phyloP scores from a whole-genome alignment of 2,329 filamentous ascomycete genomes.

The Penicillium crustosum region DNA sequence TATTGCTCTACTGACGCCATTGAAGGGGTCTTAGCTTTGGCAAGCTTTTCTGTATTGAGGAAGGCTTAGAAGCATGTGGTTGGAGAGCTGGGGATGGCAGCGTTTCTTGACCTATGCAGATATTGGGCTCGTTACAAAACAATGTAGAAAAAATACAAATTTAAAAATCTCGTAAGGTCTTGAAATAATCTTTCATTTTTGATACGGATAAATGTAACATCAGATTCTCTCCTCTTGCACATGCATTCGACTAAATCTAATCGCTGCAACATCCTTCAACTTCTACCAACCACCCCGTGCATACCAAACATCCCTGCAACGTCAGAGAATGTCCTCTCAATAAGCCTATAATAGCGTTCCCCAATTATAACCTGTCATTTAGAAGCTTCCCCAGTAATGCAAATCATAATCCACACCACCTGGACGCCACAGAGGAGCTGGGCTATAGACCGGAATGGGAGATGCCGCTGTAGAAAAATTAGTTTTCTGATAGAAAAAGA shows the following conservation, averaged over 20 bases:
- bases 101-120: not conserved
- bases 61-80: not conserved
- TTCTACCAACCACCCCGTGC: not conserved
- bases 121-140: not conserved
- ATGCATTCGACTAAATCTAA: not conserved
- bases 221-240: not conserved
- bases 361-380: not conserved
- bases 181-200: not conserved
- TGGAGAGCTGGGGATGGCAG: not conserved
- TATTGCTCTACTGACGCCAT: not conserved
- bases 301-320: not conserved
- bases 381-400: conserved; percentile 34
- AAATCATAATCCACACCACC: conserved; percentile 31
- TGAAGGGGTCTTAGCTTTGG: not conserved
- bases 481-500: not conserved
- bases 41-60: not conserved
- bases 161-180: not conserved
- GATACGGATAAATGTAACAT: not conserved
- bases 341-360: not conserved
- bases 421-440: conserved; percentile 35
- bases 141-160: too few species aligned
- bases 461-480: conserved; percentile 3
- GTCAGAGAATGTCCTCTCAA: not conserved
- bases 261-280: not conserved
- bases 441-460: conserved; percentile 35